Percentiles rank a stretch among this genome's conserved stretches.
Evolutionary conservation across 345 rosid species (phyloP).

Genomic region (Heritiera fomes): DNA sequence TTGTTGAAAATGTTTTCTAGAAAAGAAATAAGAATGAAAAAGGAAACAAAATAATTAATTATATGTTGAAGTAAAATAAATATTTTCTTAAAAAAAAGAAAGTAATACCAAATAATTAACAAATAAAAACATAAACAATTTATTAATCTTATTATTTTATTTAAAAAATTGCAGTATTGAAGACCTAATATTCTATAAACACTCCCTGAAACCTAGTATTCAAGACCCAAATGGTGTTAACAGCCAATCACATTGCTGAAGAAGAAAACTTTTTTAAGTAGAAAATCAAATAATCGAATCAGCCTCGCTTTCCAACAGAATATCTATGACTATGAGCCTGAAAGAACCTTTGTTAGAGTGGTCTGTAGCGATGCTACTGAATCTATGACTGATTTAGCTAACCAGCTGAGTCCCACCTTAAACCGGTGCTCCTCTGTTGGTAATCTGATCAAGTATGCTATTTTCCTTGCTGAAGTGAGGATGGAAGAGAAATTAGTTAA

Average conservation of each 20-base stretch:
- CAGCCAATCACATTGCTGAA: background rate
- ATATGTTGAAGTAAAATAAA: no score
- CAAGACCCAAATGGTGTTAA: background rate
- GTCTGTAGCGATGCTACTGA: constrained; percentile 73
- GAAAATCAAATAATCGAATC: background rate
- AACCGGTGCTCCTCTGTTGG: constrained; percentile 92
- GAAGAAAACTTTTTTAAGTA: background rate
- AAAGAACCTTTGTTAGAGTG: constrained; percentile 61
- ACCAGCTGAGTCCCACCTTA: constrained; percentile 93
- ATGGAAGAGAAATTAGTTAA: constrained; percentile 1
- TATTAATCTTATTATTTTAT: no score
- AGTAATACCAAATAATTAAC: no score
- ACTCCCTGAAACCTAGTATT: background rate
- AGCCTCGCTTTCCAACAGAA: background rate
- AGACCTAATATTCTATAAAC: background rate
- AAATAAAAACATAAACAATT: no score
- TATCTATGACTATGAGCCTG: constrained; percentile 43
- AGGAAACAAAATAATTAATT: no score
- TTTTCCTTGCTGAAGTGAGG: constrained; percentile 65
- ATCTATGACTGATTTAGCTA: constrained; percentile 73
- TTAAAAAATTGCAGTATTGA: background rate
- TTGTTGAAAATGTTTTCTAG: no score
- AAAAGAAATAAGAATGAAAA: no score
- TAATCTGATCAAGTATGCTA: constrained; percentile 79
- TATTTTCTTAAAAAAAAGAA: no score